Evolutionary conservation across 225 moss, liverwort and hornwort genomes (phyloP), one percentile per base, ranked within the genome.

Genomic region (Bryum argenteum): DNA sequence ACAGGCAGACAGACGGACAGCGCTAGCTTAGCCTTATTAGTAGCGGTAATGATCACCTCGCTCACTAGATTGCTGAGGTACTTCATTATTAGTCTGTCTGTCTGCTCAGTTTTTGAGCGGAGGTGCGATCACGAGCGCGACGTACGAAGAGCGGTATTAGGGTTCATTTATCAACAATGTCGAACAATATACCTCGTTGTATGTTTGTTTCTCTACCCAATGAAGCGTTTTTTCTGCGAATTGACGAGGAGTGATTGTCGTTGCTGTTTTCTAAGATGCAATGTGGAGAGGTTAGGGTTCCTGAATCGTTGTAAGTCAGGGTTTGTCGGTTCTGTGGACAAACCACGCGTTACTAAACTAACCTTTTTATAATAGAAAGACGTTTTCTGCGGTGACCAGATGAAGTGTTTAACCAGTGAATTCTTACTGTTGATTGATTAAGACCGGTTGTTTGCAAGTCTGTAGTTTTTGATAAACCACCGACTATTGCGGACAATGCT

Each of bases 341-440:
- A 26, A 26, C 26, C 26, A 26, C 26, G 26, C 26, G 2, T 26
- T 26, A 26, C 2, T 26, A 26, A 26, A 26, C 26, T 26, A 26
- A 26, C 26, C 4, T n/a, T 26, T 26, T 4, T 26, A 26, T 4
- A 26, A 26, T 2, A 26, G 26, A 26, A 2, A 26, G 26, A 26
- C 4, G 26, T 26, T 26, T 26, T 26, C 26, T 26, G 26, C 26
- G 26, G 26, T 26, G 26, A 26, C 26, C 26, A 26, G 26, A 26
- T 26, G 26, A 26, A 26, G 26, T 26, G 26, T 26, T n/a, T 26
- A 26, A 4, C 26, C 2, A 26, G 26, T 26, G 71, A 93, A 88
- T 74, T 17, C 1, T 47, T 89, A 85, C 56, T 93, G 85, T 72
- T 77, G 87, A 71, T 90, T 93, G 89, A 76, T 69, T 52, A 72